Conservation (phyloP, 768 basidiomycete species). For the Clitopilus hobsonii region DNA sequence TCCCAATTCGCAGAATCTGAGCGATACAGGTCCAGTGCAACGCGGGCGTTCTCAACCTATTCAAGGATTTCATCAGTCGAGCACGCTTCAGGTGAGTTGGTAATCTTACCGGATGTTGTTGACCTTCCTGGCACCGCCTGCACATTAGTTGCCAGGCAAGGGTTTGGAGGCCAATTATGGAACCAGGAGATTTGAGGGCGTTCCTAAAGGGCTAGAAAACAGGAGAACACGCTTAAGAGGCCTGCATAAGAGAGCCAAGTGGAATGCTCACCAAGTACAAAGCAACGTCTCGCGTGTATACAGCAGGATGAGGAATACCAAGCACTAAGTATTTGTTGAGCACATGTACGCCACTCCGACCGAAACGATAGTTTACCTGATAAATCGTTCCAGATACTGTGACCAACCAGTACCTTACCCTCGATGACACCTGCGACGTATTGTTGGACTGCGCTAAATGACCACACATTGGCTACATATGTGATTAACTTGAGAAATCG, state of each 20-base stretch:
- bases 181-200: conserved; percentile 60
- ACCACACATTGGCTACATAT: conserved; percentile 40
- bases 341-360: conserved; percentile 5
- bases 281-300: conserved; percentile 75
- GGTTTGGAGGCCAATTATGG: conserved; percentile 70
- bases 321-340: conserved; percentile 43
- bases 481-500: background rate
- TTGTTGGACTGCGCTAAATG: conserved; percentile 64
- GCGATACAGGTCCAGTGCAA: conserved; percentile 48
- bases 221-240: conserved; percentile 1
- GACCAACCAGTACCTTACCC: conserved; percentile 71
- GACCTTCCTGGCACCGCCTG: conserved; percentile 68
- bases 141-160: conserved; percentile 81
- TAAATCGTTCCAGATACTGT: conserved; percentile 77
- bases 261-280: conserved; percentile 48
- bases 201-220: conserved; percentile 63
- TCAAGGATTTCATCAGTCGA: conserved; percentile 8
- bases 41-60: conserved; percentile 76
- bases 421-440: conserved; percentile 60
- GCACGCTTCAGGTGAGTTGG: conserved; percentile 2
- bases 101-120: conserved; percentile 61
- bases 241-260: background rate
- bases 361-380: conserved; percentile 45
- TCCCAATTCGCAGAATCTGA: conserved; percentile 69
- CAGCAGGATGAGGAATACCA: conserved; percentile 76